Base-by-base conservation (phyloP, 768 basidiomycete genomes). In the Amanita fuliginea region DNA sequence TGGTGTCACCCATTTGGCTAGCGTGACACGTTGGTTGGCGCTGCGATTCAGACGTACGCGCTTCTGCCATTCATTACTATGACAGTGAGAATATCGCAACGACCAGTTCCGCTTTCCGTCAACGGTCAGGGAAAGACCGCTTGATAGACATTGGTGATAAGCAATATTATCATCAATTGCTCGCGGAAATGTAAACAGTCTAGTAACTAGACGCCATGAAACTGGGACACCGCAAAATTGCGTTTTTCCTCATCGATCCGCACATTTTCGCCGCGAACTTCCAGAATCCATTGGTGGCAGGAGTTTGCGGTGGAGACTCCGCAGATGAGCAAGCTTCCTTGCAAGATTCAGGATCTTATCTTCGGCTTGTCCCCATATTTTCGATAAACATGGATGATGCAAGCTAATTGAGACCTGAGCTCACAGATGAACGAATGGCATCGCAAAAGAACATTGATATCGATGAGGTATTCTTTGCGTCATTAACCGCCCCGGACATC, bases 211-310 rank as follows among this genome's bases (percentile, higher is more conserved):
- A 26, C 6, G 4, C 24, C 24, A 26, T 6, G 24, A 3, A 26
- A 26, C 24, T 6, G 24, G 69, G 26, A 26, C 24, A 26, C 24
- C 24, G 24, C 24, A 26, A 26, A 6, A 26, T 26, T 6, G 62
- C 60, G 6, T 56, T 70, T 46, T 67, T 67, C 56, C 63, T 72
- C 43, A 62, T 68, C 49, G 66, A 71, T 43, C 70, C 69, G 2
- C 52, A 56, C 6, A 46, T 58, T n/a, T 64, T 63, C 1, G 64
- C 69, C 3, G 59, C 62, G 2, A 62, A 62, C 1, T n/a, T 68
- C 67, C 56, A 67, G 65, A 42, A 32, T 7, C 1, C 57, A 62
- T 1, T 66, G 63, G 64, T 55, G 52, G 18, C 21, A 45, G 9
- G 47, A 56, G 4, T 55, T n/a, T 10, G 21, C 39, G 8, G 24